Evolutionary conservation across 2,329 filamentous ascomycete genomes (phyloP).

Genomic region (Ustilaginoidea virens): DNA sequence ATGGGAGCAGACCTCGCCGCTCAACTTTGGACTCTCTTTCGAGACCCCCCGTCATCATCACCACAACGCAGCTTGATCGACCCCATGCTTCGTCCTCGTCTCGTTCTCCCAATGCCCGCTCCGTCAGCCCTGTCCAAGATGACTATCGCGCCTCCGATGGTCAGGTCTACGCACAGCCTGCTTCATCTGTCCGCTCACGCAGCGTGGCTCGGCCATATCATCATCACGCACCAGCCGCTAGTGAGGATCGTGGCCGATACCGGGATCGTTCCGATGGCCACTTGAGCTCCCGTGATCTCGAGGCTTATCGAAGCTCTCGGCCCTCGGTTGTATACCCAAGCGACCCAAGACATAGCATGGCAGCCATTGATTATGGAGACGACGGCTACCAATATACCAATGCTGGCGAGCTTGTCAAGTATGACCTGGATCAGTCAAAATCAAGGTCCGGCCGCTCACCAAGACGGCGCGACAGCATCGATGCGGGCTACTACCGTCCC

Average conservation of each 20-base stretch:
- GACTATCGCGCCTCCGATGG: slow-evolving; percentile 35
- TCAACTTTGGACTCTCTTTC: slow-evolving; percentile 34
- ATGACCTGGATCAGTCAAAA: slow-evolving; percentile 40
- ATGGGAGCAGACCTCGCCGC: slow-evolving; percentile 31
- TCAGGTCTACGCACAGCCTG: slow-evolving; percentile 40
- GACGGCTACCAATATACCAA: slow-evolving; percentile 50
- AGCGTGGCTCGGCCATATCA: slow-evolving; percentile 32
- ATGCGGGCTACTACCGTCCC: slow-evolving; percentile 39
- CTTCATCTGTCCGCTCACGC: slow-evolving; percentile 37
- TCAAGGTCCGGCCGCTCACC: slow-evolving; percentile 21
- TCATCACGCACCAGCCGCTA: slow-evolving; percentile 33
- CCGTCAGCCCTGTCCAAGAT: slow-evolving; percentile 33
- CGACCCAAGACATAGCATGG: slow-evolving; percentile 25
- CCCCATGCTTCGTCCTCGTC: slow-evolving; percentile 23
- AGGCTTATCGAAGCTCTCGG: slow-evolving; percentile 31
- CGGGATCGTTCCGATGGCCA: slow-evolving; percentile 33
- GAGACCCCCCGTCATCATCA: slow-evolving; percentile 41
- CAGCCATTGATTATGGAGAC: slow-evolving; percentile 36
- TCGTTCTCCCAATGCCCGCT: slow-evolving; percentile 19
- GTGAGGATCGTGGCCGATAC: slow-evolving; percentile 34
- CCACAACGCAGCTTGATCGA: slow-evolving; percentile 30
- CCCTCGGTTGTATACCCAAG: slow-evolving; percentile 29
- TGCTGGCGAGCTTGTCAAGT: slow-evolving; percentile 43
- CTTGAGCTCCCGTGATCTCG: slow-evolving; percentile 21
- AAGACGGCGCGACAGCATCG: slow-evolving; percentile 37